Evolutionary conservation across 2,329 filamentous ascomycete species (phyloP).

Genomic region (Nectriaceae sp.): DNA sequence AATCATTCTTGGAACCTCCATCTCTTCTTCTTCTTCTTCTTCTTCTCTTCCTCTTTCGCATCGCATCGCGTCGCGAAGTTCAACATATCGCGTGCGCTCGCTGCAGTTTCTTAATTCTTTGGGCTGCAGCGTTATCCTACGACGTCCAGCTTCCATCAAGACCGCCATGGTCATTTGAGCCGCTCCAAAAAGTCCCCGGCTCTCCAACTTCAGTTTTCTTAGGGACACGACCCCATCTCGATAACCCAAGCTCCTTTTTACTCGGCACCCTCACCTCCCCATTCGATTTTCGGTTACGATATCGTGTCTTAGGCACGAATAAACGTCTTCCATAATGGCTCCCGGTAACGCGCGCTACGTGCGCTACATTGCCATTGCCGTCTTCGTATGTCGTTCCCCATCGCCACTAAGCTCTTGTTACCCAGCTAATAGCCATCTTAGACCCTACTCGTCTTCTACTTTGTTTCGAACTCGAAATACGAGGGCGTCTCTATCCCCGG

Average conservation of each 20-base stretch:
- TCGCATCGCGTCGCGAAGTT: not conserved
- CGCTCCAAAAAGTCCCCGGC: not conserved
- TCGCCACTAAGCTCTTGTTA: not conserved
- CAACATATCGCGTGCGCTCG: not conserved
- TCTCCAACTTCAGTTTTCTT: not conserved
- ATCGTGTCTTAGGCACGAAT: constrained; percentile 3
- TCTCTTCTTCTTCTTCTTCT: not conserved
- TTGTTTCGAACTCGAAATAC: constrained; percentile 66
- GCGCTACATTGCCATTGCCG: constrained; percentile 77
- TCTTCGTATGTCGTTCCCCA: constrained; percentile 73
- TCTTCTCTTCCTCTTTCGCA: not conserved
- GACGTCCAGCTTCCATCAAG: not conserved
- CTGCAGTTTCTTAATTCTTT: not conserved
- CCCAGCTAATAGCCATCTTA: constrained; percentile 10
- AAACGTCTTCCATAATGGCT: constrained; percentile 52
- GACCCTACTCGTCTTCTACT: constrained; percentile 65
- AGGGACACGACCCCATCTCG: not conserved
- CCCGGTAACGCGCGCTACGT: constrained; percentile 73
- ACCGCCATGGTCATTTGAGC: constrained; percentile 3
- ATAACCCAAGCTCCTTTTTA: not conserved
- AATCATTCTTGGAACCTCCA: no score
- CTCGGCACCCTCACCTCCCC: constrained; percentile 2
- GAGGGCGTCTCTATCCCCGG: constrained; percentile 38
- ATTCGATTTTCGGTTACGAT: constrained; percentile 2
- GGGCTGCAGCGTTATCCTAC: not conserved